Evolutionary conservation across 371 early-diverging fungal species (phyloP).

Genomic region (Rhizomucor pusillus): DNA sequence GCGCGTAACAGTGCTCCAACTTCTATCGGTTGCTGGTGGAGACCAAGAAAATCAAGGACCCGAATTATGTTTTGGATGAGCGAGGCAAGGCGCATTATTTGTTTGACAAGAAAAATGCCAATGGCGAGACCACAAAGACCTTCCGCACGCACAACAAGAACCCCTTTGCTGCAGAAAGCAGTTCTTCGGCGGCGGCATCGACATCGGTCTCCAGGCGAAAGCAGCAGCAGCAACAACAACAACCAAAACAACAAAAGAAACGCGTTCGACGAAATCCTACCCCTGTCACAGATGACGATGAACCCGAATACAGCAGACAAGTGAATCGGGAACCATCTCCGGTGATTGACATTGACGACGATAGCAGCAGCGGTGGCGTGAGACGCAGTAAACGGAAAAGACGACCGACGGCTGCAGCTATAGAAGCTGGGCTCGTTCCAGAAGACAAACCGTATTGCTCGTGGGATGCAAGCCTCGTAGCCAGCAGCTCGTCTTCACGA

Average conservation of each 20-base stretch:
- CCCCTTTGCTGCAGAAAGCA: no score
- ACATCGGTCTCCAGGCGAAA: no score
- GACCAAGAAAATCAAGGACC: slow-evolving; percentile 78
- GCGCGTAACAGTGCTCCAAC: slow-evolving; percentile 75
- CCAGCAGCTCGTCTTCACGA: no score
- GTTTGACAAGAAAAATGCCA: slow-evolving; percentile 76
- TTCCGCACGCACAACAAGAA: slow-evolving; percentile 58
- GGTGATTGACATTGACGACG: no score
- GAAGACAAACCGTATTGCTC: slow-evolving; percentile 5
- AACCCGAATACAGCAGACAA: no score
- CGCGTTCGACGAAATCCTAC: no score
- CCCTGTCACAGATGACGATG: no score
- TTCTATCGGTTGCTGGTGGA: slow-evolving; percentile 86
- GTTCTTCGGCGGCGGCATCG: no score
- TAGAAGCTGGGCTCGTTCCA: slow-evolving; percentile 14
- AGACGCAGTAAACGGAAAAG: slow-evolving; percentile 21
- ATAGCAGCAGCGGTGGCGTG: no score
- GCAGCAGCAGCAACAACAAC: no score
- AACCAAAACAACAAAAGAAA: no score
- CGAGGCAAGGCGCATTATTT: slow-evolving; percentile 85
- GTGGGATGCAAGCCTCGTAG: slow-evolving; percentile 2
- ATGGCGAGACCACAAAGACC: slow-evolving; percentile 70
- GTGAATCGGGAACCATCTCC: no score
- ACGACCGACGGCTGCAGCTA: slow-evolving; percentile 20
- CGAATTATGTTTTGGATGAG: slow-evolving; percentile 84